Base-by-base conservation (phyloP, 2,329 filamentous ascomycete species). In the Diaporthe vexans region DNA sequence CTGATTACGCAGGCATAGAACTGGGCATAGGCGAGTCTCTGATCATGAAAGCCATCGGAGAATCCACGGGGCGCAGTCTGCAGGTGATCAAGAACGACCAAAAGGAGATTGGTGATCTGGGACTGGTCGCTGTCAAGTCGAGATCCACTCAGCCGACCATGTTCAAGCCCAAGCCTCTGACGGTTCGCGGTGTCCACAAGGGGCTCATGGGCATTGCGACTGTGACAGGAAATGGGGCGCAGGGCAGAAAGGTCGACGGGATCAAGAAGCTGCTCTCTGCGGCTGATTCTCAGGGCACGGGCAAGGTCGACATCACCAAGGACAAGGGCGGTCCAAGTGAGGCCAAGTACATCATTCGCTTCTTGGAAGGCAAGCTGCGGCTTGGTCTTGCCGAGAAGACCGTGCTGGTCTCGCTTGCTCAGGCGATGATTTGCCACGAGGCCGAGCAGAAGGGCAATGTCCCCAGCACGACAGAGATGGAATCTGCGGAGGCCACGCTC, bases 31-130 rank as follows among this genome's bases (percentile, higher is more conserved):
- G 97, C 73, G 97, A 99, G 84, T 98, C 96, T 0, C 85, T 99
- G 37, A 98, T 99, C 79, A 98, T 98, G 95, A 99, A 98, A 83
- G 94, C 97, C 7, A 97, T 99, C 80, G 96, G 96, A 15, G 96
- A 98, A 85, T 94, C 93, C 40, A 99, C 97, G 0, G 97, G 97
- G 13, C 92, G 97, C 75, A 97, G 92, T 79, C 84, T 98, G 61
- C 89, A 93, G 51, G 92, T 98, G 70, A 98, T 99, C 87, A 98
- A 98, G 85, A 91, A 94, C 65, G 95, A 98, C 79, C 97, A 99
- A 81, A 95, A 97, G 80, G 95, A 98, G 79, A 98, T 98, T 83
- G 97, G 97, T 71, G 97, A 99, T 82, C 88, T 99, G 15, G 97
- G 97, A 15, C 87, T 98, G 46, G 96, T 99, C 1, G 97, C 97